A percentile compares a stretch with the other conserved stretches of the same genome.
phyloP scores from a whole-genome alignment of 1,284 basidiomycete species.

The Cystobasidiaceae sp. region DNA sequence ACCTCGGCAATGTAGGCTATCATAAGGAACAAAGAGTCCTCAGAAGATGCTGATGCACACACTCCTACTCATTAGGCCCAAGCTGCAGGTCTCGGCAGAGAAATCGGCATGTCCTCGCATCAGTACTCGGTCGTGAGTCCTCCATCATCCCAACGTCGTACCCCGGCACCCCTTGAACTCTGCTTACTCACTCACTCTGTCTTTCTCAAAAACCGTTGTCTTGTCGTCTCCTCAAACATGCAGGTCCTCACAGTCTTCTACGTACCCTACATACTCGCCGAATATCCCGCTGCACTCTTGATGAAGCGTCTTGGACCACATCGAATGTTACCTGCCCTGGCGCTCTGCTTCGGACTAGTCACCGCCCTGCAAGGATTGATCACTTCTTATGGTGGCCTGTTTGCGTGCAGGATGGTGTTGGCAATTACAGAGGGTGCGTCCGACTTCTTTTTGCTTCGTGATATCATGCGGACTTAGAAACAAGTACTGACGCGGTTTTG shows the following conservation, averaged over 20 bases:
- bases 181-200: too few relatives aligned
- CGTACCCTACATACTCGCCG: background rate
- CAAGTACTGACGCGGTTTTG: background rate
- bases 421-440: background rate
- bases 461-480: background rate
- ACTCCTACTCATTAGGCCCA: background rate
- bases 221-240: too few relatives aligned
- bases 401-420: constrained; percentile 49
- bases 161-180: too few relatives aligned
- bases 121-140: constrained; percentile 51
- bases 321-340: background rate
- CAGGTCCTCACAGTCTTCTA: constrained; percentile 39
- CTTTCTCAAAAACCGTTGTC: too few relatives aligned
- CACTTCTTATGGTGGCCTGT: constrained; percentile 53
- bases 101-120: constrained; percentile 53
- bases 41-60: background rate
- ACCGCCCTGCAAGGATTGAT: constrained; percentile 50
- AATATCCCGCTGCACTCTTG: background rate
- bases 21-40: too few relatives aligned
- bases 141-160: too few relatives aligned
- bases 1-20: constrained; percentile 8
- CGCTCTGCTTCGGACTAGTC: background rate
- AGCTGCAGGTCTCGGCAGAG: constrained; percentile 51
- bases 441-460: background rate
- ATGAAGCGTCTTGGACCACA: background rate